Evolutionary conservation across 75 land plant genomes (phyloP).

Genomic region (Azolla pinnata): DNA sequence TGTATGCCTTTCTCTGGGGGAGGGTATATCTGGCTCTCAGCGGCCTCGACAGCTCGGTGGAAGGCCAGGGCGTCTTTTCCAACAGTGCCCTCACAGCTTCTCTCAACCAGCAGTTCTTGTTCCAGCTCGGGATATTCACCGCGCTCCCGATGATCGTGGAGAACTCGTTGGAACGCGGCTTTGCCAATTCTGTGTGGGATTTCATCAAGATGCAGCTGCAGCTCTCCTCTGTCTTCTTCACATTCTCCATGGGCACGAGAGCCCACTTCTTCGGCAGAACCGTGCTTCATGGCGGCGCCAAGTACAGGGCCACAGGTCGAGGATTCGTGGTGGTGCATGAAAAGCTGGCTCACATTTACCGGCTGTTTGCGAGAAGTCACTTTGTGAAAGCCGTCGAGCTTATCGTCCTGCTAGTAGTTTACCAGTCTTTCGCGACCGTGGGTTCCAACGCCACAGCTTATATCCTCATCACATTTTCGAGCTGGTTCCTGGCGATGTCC

Average conservation of each 20-base stretch:
- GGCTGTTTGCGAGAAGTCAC: slow-evolving; percentile 78
- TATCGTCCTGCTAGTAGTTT: slow-evolving; percentile 55
- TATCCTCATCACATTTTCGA: slow-evolving; percentile 64
- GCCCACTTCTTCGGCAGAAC: slow-evolving; percentile 85
- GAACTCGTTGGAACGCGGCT: slow-evolving; percentile 71
- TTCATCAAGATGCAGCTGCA: slow-evolving; percentile 83
- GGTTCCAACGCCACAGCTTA: slow-evolving; percentile 10
- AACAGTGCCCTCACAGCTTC: slow-evolving; percentile 61
- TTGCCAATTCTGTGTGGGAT: slow-evolving; percentile 64
- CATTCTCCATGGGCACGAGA: slow-evolving; percentile 87
- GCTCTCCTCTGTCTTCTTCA: slow-evolving; percentile 78
- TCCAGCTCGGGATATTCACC: slow-evolving; percentile 79
- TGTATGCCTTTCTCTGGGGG: slow-evolving; percentile 84
- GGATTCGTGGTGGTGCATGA: slow-evolving; percentile 91
- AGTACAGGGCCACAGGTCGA: slow-evolving; percentile 86
- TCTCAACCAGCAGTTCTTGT: slow-evolving; percentile 80
- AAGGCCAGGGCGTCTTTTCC: slow-evolving; percentile 14
- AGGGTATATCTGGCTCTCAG: slow-evolving; percentile 77
- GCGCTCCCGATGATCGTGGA: slow-evolving; percentile 93
- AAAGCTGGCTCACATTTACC: slow-evolving; percentile 67
- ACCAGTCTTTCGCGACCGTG: slow-evolving; percentile 41
- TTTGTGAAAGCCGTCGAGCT: slow-evolving; percentile 85
- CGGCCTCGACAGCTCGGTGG: slow-evolving; percentile 51
- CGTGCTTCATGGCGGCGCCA: slow-evolving; percentile 93
- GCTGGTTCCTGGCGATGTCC: slow-evolving; percentile 79